phyloP scores from a whole-genome alignment of 805 yeast genomes.

The Ascoidea rubescens region DNA sequence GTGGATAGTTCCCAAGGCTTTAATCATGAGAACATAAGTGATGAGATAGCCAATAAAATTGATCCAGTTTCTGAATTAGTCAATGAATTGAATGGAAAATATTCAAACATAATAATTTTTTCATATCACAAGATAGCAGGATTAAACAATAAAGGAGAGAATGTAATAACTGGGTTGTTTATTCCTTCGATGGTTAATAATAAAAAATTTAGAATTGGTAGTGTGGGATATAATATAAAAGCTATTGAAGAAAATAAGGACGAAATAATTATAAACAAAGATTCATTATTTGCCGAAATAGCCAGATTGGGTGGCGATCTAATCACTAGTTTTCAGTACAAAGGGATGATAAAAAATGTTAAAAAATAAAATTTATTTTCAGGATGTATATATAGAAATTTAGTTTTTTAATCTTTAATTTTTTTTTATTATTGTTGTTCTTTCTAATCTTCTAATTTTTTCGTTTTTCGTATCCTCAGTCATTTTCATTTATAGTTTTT shows the following conservation, averaged over 20 bases:
- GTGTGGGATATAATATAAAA: constrained; percentile 56
- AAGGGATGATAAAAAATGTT: constrained; percentile 14
- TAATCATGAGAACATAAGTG: constrained; percentile 15
- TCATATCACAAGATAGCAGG: constrained; percentile 44
- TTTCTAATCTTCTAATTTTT: not conserved
- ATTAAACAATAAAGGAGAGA: constrained; percentile 38
- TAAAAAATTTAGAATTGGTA: constrained; percentile 58
- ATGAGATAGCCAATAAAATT: constrained; percentile 29
- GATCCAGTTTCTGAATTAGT: constrained; percentile 52
- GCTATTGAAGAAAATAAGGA: constrained; percentile 29
- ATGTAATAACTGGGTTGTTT: constrained; percentile 70
- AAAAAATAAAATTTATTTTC: constrained; percentile 6
- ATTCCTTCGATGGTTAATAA: constrained; percentile 47
- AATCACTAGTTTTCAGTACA: constrained; percentile 22
- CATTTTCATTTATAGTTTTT: not conserved
- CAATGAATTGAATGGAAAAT: constrained; percentile 46
- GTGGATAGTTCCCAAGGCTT: constrained; percentile 12
- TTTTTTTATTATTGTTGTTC: not conserved
- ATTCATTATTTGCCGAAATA: constrained; percentile 64
- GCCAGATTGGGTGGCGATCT: constrained; percentile 55
- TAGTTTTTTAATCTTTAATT: not conserved
- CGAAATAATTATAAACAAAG: constrained; percentile 49
- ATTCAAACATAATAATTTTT: constrained; percentile 54
- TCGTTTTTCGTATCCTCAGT: not conserved
- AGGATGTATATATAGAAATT: not conserved